Conservation (phyloP, 1,139 yeast genomes). For the Wickerhamiella infanticola region DNA sequence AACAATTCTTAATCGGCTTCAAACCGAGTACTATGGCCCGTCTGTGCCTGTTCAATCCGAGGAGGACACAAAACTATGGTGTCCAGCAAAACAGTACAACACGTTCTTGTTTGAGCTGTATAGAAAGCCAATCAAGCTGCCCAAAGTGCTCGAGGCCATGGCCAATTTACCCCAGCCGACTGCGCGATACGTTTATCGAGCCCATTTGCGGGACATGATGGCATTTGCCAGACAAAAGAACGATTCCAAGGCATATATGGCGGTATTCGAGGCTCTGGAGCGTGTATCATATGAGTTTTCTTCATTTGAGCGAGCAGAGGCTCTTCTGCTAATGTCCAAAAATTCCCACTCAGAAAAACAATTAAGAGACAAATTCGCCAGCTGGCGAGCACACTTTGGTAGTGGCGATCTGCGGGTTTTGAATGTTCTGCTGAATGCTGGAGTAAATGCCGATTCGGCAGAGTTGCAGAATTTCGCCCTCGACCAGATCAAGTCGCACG, state of each 20-base stretch:
- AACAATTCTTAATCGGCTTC: no score
- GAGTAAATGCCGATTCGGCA: conserved; percentile 2
- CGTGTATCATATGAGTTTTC: conserved; percentile 7
- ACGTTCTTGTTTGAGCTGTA: conserved; percentile 8
- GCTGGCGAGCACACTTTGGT: conserved; percentile 4
- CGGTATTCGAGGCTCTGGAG: conserved; percentile 7
- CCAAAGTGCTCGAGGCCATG: conserved; percentile 4
- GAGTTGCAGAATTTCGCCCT: conserved; percentile 4
- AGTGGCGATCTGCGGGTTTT: conserved; percentile 5
- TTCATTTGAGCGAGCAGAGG: conserved; percentile 10
- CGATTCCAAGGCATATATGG: conserved; percentile 1
- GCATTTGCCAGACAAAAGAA: conserved; percentile 1
- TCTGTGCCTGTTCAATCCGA: neutral
- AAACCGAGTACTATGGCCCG: neutral
- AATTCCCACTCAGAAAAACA: neutral
- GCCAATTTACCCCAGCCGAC: conserved; percentile 7
- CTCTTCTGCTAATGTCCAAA: neutral
- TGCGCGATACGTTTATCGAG: conserved; percentile 7
- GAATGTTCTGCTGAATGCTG: conserved; percentile 9
- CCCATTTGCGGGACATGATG: conserved; percentile 12
- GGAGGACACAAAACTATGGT: neutral
- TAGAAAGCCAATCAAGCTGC: neutral
- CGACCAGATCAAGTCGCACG: conserved; percentile 2
- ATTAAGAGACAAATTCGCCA: neutral
- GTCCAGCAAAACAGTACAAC: conserved; percentile 1